These are phyloP conservation scores for Allomyces javanicus DNA, from an alignment of 192 early-diverging fungal species.

Conservation along the genomic window DNA sequence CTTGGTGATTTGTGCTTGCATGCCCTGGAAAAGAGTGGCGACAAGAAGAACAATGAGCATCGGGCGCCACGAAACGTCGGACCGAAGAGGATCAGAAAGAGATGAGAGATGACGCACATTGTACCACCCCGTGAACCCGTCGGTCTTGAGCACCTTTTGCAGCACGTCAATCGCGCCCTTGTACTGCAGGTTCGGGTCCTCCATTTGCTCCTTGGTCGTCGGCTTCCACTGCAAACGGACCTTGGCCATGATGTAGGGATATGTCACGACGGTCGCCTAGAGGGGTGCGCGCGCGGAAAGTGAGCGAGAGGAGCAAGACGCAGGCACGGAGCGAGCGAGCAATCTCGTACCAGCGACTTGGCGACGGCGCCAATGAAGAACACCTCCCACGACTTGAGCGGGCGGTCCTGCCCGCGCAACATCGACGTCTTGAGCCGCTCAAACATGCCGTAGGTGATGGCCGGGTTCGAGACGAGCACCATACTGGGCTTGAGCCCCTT, in stretches of 20 bases:
- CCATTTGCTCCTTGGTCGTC: conserved; percentile 33
- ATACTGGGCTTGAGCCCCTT: conserved; percentile 80
- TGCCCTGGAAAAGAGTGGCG: conserved; percentile 36
- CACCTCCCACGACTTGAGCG: conserved; percentile 35
- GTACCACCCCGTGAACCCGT: conserved; percentile 84
- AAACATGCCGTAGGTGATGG: conserved; percentile 93
- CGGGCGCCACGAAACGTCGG: not conserved
- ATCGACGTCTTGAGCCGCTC: conserved; percentile 51
- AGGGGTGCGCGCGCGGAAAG: no score
- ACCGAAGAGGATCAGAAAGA: no score
- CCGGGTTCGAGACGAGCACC: conserved; percentile 80
- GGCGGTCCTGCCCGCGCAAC: conserved; percentile 15
- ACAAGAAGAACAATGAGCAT: conserved; percentile 5
- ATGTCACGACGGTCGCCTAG: conserved; percentile 44
- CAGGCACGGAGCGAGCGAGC: no score
- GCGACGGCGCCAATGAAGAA: conserved; percentile 83
- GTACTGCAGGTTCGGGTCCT: conserved; percentile 38
- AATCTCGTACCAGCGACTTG: conserved; percentile 53
- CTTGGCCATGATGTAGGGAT: conserved; percentile 99
- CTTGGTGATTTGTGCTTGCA: conserved; percentile 92
- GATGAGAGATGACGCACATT: conserved; percentile 33
- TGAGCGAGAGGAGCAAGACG: no score
- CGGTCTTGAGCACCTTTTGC: conserved; percentile 46
- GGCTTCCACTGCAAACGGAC: conserved; percentile 85
- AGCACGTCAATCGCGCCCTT: conserved; percentile 70